phyloP scores from a whole-genome alignment of 2,329 filamentous ascomycete genomes.

The Aspergillus sp. region DNA sequence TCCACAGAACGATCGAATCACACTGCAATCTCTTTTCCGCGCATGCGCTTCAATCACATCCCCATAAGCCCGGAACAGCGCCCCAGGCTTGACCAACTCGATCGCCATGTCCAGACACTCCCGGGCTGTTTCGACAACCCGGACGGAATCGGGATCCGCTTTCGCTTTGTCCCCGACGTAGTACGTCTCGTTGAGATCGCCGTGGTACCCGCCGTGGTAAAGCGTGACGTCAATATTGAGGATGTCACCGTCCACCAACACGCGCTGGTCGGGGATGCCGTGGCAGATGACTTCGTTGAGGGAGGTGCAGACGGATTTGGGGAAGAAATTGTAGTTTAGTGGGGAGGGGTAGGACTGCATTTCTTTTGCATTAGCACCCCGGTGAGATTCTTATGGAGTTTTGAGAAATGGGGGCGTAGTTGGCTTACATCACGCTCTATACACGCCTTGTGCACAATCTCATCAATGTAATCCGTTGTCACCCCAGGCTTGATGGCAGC shows the following conservation, averaged over 20 bases:
- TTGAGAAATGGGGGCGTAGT: not conserved
- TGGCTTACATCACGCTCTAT: slow-evolving; percentile 68
- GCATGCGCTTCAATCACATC: slow-evolving; percentile 84
- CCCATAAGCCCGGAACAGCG: slow-evolving; percentile 81
- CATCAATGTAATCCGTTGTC: slow-evolving; percentile 87
- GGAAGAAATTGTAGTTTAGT: slow-evolving; percentile 88
- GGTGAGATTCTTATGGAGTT: too few relatives aligned
- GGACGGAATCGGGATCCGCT: slow-evolving; percentile 76
- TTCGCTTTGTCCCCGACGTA: slow-evolving; percentile 83
- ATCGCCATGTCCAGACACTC: slow-evolving; percentile 83
- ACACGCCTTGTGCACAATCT: slow-evolving; percentile 86
- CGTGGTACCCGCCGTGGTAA: slow-evolving; percentile 88
- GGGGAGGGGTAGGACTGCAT: slow-evolving; percentile 84
- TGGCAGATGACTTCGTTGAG: slow-evolving; percentile 94
- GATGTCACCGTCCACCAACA: slow-evolving; percentile 84
- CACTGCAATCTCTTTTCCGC: slow-evolving; percentile 73
- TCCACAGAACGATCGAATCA: slow-evolving; percentile 87
- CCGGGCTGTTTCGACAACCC: slow-evolving; percentile 80
- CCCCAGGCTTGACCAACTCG: slow-evolving; percentile 82
- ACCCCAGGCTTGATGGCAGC: slow-evolving; percentile 77
- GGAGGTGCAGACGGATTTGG: slow-evolving; percentile 92
- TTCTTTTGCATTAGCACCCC: not conserved
- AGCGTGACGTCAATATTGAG: slow-evolving; percentile 90
- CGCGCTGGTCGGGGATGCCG: slow-evolving; percentile 84
- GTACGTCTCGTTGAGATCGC: slow-evolving; percentile 93